Evolutionary conservation across 192 early-diverging fungal species (phyloP), one percentile per base, ranked within the genome.

Genomic region (Backusella macrospora): DNA sequence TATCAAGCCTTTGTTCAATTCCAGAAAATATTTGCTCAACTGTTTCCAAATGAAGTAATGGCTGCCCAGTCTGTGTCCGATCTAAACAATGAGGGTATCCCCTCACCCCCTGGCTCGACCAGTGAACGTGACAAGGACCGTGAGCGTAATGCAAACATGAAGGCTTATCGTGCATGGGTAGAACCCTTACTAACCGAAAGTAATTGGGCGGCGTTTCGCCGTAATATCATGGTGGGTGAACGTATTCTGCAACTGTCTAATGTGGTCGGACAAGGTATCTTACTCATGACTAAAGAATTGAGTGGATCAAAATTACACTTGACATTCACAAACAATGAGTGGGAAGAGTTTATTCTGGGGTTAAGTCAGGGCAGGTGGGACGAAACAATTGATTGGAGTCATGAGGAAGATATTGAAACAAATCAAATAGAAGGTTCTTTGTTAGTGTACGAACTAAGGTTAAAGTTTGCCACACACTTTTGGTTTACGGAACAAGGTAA

Each of bases 241-340:
- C 79, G 79, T 0, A 80, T 80, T 66, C 65, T 76, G 52, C 79
- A 80, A 49, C 47, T 80, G 26, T 70, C 74, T 45, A 73, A 76
- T 6, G 62, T 76, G 2, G 74, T 81, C 12, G 82, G 82, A n/a
- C 65, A 79, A 68, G 82, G 82, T 12, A 80, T 84, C 18, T 65
- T 84, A 13, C 42, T 81, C 47, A 81, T 84, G 82, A 84, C 82
- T 5, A 84, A 84, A 48, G 82, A 84, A 62, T 63, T 84, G 4
- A 76, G 73, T 13, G 82, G 82, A 5, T 78, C 80, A n/a, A 84
- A 84, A 43, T 49, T 84, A 10, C 79, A 80, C 44, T 47, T 80
- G 13, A 80, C 79, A 5, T 80, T 80, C 21, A 80, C 79, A 13
- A 80, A 80, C 45, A 66, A 76, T 18, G 79, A 80, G 62, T 80